Percentiles rank a stretch among this genome's conserved stretches.
Evolutionary conservation across 179 eudicot species (phyloP).

Genomic region (Carnegiea gigantea): DNA sequence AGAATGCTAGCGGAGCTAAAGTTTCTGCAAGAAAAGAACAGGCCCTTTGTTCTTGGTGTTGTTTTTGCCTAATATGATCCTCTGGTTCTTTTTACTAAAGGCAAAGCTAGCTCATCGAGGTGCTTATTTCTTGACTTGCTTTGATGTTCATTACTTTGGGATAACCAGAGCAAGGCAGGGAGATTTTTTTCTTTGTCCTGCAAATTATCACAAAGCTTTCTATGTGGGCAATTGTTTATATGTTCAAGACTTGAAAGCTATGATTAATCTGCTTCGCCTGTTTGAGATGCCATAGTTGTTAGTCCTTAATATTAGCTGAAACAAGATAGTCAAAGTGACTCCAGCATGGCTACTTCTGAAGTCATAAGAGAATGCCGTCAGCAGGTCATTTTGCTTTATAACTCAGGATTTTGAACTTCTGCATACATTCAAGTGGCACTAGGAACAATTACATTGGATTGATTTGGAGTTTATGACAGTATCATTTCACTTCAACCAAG

Average conservation of each 20-base stretch:
- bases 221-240: not conserved
- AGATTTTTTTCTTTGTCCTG: too few relatives aligned
- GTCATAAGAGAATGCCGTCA: conserved; percentile 70
- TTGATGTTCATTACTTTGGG: not conserved
- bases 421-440: not conserved
- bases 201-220: not conserved
- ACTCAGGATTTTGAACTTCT: not conserved
- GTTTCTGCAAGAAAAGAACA: too few relatives aligned
- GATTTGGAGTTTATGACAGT: not conserved
- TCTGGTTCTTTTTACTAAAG: not conserved
- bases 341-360: conserved; percentile 66
- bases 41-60: not conserved
- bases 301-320: conserved; percentile 42
- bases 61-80: not conserved
- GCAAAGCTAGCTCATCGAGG: not conserved
- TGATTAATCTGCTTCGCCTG: not conserved
- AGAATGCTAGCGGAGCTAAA: too few relatives aligned
- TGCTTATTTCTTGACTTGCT: not conserved
- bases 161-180: not conserved
- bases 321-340: conserved; percentile 82
- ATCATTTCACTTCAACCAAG: not conserved
- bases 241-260: not conserved
- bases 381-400: conserved; percentile 46
- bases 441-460: not conserved
- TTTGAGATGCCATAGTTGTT: not conserved